Evolutionary conservation across 2,329 filamentous ascomycete genomes (phyloP), one percentile per base, ranked within the genome.

Genomic region (Phaeosphaeriaceae sp.): DNA sequence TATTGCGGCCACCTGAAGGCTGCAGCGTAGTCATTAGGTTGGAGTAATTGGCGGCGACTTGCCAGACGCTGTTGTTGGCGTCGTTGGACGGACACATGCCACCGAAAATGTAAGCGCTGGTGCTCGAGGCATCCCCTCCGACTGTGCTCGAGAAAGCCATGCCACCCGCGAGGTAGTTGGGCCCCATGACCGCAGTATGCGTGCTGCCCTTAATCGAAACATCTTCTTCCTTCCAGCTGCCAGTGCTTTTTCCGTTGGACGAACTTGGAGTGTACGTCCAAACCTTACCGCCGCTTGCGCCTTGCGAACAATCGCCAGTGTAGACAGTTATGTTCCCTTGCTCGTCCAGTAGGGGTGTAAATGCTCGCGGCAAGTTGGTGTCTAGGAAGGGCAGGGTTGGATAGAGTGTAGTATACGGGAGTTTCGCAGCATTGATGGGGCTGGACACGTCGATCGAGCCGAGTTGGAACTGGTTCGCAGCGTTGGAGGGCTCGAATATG

Each of bases 91-190:
- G 89, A 70, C 94, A 98, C 92, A 97, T 96, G 66, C 94, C 94
- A 36, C 93, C 94, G 76, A 96, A 97, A 7, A 89, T 80, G 72
- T 93, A 96, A 20, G 90, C 78, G 11, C 82, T 82, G 0, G 86
- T 84, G 45, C 82, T 78, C 10, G 84, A 83, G 58, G 84, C 79
- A 25, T 79, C 74, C 0, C 84, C 86, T 40, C 82, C 82, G 48
- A 86, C 79, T 36, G 82, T 85, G 31, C 83, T 83, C 20, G 91
- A 89, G 74, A 93, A 96, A 22, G 88, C 83, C 52, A 95, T 82
- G 15, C 86, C 86, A 9, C 79, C 79, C 2, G 84, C 83, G 24
- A 91, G 80, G 61, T 83, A 88, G 56, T 86, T 88, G 68, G 84
- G 79, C 21, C 81, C 84, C 45, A 74, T 75, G 25, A 78, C 60